phyloP scores from a whole-genome alignment of 306 rosid species.

The Quercus rubra region DNA sequence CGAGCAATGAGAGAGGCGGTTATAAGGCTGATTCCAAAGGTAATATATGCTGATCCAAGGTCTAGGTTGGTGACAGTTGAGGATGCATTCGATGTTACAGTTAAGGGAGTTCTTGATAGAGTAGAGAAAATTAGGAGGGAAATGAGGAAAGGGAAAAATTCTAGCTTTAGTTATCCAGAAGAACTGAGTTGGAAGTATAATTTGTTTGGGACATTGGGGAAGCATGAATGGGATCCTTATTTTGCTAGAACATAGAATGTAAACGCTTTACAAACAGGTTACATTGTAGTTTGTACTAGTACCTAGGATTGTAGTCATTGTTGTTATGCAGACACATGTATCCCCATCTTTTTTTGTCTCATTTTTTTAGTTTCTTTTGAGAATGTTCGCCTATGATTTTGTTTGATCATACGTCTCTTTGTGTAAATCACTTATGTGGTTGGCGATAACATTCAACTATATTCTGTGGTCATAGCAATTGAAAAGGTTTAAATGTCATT shows the following conservation, averaged over 20 bases:
- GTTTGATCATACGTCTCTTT: too few relatives aligned
- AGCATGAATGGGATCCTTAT: conserved; percentile 36
- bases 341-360: too few relatives aligned
- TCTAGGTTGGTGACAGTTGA: conserved; percentile 26
- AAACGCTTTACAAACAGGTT: too few relatives aligned
- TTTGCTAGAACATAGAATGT: not conserved
- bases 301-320: not conserved
- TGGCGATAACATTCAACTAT: too few relatives aligned
- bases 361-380: too few relatives aligned
- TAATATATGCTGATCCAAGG: conserved; percentile 35
- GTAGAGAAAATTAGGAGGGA: conserved; percentile 27
- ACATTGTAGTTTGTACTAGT: too few relatives aligned
- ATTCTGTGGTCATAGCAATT: too few relatives aligned
- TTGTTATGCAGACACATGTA: not conserved
- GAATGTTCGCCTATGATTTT: too few relatives aligned
- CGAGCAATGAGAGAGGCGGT: conserved; percentile 36
- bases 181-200: conserved; percentile 29
- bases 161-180: conserved; percentile 29
- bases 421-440: too few relatives aligned
- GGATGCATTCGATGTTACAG: conserved; percentile 47
- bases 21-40: conserved; percentile 33
- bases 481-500: too few relatives aligned
- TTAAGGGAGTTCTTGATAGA: conserved; percentile 39
- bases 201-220: conserved; percentile 20
- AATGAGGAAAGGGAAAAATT: conserved; percentile 22